These are phyloP conservation scores for Claviceps citrina DNA, from an alignment of 2,329 filamentous ascomycete species.

Conservation along the genomic window DNA sequence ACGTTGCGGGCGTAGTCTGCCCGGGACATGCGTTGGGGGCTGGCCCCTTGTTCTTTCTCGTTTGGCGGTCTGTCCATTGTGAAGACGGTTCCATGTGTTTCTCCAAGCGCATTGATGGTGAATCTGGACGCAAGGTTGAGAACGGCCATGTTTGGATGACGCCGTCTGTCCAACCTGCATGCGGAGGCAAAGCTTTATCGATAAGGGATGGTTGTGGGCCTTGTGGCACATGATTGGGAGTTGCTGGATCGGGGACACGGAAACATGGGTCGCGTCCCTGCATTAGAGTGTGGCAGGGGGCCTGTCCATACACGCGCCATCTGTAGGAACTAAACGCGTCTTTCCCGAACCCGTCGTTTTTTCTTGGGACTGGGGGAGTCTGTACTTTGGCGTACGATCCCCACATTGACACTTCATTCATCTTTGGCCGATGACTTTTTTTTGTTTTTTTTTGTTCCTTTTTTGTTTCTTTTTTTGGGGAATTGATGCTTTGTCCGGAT, in stretches of 20 bases:
- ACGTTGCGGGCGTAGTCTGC: conserved; percentile 11
- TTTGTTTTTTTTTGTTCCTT: background rate
- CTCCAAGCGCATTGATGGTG: too few relatives aligned
- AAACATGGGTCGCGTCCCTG: background rate
- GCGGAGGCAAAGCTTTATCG: background rate
- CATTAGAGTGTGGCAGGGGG: conserved; percentile 4
- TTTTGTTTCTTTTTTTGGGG: background rate
- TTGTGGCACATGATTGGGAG: background rate
- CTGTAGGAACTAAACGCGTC: conserved; percentile 4
- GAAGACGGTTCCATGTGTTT: background rate
- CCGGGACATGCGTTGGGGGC: conserved; percentile 9
- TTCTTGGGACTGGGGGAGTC: too few relatives aligned
- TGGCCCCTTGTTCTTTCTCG: conserved; percentile 16
- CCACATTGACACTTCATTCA: background rate
- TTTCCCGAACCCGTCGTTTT: conserved; percentile 1
- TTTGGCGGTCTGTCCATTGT: conserved; percentile 10
- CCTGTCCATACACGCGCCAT: conserved; percentile 1
- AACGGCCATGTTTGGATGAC: too few relatives aligned
- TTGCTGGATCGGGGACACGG: too few relatives aligned
- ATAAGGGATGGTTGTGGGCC: too few relatives aligned
- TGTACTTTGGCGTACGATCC: conserved; percentile 2
- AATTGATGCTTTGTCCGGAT: conserved; percentile 2
- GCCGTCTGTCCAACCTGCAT: too few relatives aligned
- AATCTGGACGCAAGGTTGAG: too few relatives aligned
- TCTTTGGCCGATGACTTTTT: background rate